phyloP scores from a whole-genome alignment of 768 basidiomycete genomes.

The Cystobasidium ongulense region DNA sequence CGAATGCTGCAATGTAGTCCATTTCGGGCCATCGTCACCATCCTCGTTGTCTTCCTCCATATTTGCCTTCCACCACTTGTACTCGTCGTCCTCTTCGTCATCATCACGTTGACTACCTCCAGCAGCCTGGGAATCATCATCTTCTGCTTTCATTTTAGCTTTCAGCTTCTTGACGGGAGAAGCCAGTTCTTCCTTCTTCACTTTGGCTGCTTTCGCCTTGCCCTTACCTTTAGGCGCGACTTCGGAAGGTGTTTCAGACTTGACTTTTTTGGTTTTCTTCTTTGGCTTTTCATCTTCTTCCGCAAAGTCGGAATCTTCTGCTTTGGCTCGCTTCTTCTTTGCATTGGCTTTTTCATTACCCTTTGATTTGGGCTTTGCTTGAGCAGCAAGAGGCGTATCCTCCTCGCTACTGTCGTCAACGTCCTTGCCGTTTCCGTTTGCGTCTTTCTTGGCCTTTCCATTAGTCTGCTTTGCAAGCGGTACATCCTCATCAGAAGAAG shows the following conservation, averaged over 20 bases:
- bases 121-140: conserved; percentile 35
- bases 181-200: conserved; percentile 49
- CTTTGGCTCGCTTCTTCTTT: conserved; percentile 30
- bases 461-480: conserved; percentile 39
- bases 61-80: conserved; percentile 53
- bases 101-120: conserved; percentile 48
- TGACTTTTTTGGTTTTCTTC: conserved; percentile 48
- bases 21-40: conserved; percentile 60
- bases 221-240: conserved; percentile 47
- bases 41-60: conserved; percentile 60
- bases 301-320: conserved; percentile 11
- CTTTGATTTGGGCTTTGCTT: conserved; percentile 34
- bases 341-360: conserved; percentile 47
- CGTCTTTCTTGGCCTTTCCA: conserved; percentile 30
- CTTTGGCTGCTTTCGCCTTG: conserved; percentile 49
- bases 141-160: conserved; percentile 43
- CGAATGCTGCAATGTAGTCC: conserved; percentile 88
- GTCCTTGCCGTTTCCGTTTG: conserved; percentile 45
- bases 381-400: conserved; percentile 10
- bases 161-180: conserved; percentile 46
- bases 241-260: conserved; percentile 46
- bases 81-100: conserved; percentile 47
- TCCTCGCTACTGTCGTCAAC: conserved; percentile 10
- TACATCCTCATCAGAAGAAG: conserved; percentile 9
- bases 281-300: conserved; percentile 47